Percentiles rank a stretch among this genome's conserved stretches.
Evolutionary conservation across 345 rosid species (phyloP).

Genomic region (Heritiera fomes): DNA sequence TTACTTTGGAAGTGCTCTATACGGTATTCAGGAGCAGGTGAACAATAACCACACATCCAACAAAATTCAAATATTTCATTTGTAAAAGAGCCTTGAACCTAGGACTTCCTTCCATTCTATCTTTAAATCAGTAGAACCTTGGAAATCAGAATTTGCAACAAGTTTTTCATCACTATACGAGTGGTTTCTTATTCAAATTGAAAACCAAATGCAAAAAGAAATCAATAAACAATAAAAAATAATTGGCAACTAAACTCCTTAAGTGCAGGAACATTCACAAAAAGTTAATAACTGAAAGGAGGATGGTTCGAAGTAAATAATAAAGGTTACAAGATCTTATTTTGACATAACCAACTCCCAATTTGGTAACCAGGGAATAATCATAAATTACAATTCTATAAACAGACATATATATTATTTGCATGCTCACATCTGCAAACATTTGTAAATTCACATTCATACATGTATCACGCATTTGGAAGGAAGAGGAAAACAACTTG

Average conservation of each 20-base stretch:
- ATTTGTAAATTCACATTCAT: background rate
- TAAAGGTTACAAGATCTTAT: background rate
- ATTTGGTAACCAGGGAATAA: background rate
- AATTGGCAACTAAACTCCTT: background rate
- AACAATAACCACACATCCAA: background rate
- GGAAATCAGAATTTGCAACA: background rate
- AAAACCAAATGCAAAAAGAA: background rate
- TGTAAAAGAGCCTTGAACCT: background rate
- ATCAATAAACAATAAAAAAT: background rate
- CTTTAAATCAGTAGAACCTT: background rate
- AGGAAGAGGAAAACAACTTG: slow-evolving; percentile 41
- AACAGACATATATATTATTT: slow-evolving; percentile 7
- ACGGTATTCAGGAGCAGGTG: background rate
- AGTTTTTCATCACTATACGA: background rate
- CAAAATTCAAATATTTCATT: background rate
- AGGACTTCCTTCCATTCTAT: background rate
- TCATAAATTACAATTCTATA: background rate
- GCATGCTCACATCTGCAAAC: slow-evolving; percentile 1
- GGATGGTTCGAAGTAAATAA: background rate
- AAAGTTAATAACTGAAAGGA: background rate
- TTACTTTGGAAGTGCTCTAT: background rate
- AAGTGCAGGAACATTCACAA: background rate
- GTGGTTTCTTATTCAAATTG: background rate
- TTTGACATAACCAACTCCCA: background rate
- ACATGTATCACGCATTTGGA: background rate